phyloP scores from a whole-genome alignment of 768 basidiomycete species.

The Russula brevipes region DNA sequence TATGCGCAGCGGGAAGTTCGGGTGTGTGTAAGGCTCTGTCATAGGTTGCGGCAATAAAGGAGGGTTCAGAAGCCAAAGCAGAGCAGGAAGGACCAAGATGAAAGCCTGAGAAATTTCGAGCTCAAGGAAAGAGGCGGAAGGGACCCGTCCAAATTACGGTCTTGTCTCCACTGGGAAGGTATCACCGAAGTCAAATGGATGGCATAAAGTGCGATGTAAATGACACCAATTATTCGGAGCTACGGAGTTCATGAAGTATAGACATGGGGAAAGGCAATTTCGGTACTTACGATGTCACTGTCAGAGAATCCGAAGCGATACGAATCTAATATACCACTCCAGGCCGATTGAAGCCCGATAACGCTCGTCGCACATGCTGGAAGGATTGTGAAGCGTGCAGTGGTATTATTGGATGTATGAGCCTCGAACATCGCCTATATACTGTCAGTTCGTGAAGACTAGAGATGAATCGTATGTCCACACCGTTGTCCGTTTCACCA shows the following conservation, averaged over 20 bases:
- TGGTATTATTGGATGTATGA: slow-evolving; percentile 5
- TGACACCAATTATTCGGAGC: slow-evolving; percentile 25
- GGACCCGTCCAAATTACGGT: neutral
- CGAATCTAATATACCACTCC: slow-evolving; percentile 12
- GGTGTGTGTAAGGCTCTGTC: slow-evolving; percentile 45
- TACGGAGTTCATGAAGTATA: neutral
- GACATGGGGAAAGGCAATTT: slow-evolving; percentile 1
- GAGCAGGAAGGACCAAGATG: slow-evolving; percentile 35
- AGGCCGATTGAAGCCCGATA: slow-evolving; percentile 16
- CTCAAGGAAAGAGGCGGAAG: neutral
- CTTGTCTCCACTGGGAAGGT: neutral
- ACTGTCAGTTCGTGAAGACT: neutral
- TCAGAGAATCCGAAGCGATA: slow-evolving; percentile 20
- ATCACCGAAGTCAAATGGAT: neutral
- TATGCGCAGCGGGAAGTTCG: slow-evolving; percentile 53
- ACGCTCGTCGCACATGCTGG: slow-evolving; percentile 24
- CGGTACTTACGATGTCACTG: slow-evolving; percentile 22
- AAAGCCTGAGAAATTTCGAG: slow-evolving; percentile 25
- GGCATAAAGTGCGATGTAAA: slow-evolving; percentile 20
- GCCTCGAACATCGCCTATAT: slow-evolving; percentile 18
- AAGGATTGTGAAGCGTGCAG: slow-evolving; percentile 20
- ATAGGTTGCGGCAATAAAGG: slow-evolving; percentile 57
- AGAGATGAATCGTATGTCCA: slow-evolving; percentile 23
- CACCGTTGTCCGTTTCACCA: slow-evolving; percentile 41
- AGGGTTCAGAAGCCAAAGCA: slow-evolving; percentile 36